Conservation (phyloP, 2,329 filamentous ascomycete genomes). For the Aspergillus pseudotamarii region DNA sequence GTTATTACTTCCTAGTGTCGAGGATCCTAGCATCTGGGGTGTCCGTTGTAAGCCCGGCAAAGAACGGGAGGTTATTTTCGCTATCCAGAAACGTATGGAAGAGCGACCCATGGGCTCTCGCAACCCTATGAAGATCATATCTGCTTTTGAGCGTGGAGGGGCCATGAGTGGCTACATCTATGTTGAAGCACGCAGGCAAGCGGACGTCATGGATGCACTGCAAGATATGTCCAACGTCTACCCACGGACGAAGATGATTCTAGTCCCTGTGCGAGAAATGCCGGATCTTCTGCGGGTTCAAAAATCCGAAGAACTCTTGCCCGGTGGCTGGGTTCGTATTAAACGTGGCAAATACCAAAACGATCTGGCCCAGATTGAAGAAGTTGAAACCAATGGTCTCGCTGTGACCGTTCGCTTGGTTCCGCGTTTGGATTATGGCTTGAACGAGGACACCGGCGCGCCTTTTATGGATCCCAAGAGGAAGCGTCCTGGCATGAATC, state of each 20-base stretch:
- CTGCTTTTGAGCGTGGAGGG: constrained; percentile 85
- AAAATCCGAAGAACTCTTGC: constrained; percentile 81
- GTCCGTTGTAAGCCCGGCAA: constrained; percentile 93
- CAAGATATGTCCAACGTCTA: constrained; percentile 89
- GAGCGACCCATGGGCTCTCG: constrained; percentile 73
- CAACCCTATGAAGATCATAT: constrained; percentile 80
- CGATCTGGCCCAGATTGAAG: constrained; percentile 88
- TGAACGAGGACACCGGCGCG: constrained; percentile 74
- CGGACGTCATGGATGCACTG: constrained; percentile 79
- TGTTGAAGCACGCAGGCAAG: constrained; percentile 84
- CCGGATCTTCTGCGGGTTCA: constrained; percentile 89
- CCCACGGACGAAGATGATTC: constrained; percentile 78
- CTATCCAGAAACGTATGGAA: constrained; percentile 84
- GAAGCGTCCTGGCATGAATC: constrained; percentile 65
- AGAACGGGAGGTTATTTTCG: constrained; percentile 86
- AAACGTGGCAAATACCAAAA: constrained; percentile 79
- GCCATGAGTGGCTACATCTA: constrained; percentile 95
- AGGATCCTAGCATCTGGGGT: constrained; percentile 95
- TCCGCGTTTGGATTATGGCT: constrained; percentile 86
- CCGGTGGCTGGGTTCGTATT: constrained; percentile 90
- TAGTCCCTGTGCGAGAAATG: constrained; percentile 97
- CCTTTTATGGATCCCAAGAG: constrained; percentile 67
- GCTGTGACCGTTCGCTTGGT: constrained; percentile 86
- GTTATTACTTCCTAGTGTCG: constrained; percentile 84
- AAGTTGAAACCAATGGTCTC: constrained; percentile 89